phyloP scores from a whole-genome alignment of 2,329 filamentous ascomycete species.

The Pseudogymnoascus sp. region DNA sequence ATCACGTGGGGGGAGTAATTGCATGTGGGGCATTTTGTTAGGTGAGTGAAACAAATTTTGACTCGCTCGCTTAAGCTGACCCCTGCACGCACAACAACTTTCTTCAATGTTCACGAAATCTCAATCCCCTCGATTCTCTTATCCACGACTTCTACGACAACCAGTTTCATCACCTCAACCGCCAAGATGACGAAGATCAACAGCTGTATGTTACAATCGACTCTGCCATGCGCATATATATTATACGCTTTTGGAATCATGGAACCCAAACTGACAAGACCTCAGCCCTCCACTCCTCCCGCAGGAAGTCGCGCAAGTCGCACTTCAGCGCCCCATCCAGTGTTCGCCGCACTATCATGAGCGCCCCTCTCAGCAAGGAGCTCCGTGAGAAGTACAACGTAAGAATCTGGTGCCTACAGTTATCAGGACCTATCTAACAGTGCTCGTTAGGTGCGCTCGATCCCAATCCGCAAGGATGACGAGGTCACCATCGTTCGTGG shows the following conservation, averaged over 20 bases:
- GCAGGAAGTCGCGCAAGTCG: slow-evolving; percentile 98
- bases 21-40: background rate
- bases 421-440: slow-evolving; percentile 11
- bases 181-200: slow-evolving; percentile 67
- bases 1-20: no score
- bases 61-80: slow-evolving; percentile 6
- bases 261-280: slow-evolving; percentile 12
- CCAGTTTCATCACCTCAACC: slow-evolving; percentile 21
- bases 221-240: slow-evolving; percentile 1
- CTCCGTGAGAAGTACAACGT: slow-evolving; percentile 99
- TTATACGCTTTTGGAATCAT: slow-evolving; percentile 9
- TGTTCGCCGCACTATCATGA: slow-evolving; percentile 94
- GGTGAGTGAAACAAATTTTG: background rate
- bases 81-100: slow-evolving; percentile 2
- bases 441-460: slow-evolving; percentile 68
- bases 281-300: slow-evolving; percentile 66
- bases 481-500: slow-evolving; percentile 90
- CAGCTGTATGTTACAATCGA: slow-evolving; percentile 39
- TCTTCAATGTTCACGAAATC: slow-evolving; percentile 5
- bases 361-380: slow-evolving; percentile 91
- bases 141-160: slow-evolving; percentile 17
- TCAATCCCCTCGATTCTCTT: slow-evolving; percentile 3
- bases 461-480: slow-evolving; percentile 96
- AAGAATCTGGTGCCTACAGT: slow-evolving; percentile 33
- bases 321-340: slow-evolving; percentile 95